These are phyloP conservation scores for Globisporangium carolinianum DNA, from an alignment of 352 stramenopile genomes.

Conservation along the genomic window DNA sequence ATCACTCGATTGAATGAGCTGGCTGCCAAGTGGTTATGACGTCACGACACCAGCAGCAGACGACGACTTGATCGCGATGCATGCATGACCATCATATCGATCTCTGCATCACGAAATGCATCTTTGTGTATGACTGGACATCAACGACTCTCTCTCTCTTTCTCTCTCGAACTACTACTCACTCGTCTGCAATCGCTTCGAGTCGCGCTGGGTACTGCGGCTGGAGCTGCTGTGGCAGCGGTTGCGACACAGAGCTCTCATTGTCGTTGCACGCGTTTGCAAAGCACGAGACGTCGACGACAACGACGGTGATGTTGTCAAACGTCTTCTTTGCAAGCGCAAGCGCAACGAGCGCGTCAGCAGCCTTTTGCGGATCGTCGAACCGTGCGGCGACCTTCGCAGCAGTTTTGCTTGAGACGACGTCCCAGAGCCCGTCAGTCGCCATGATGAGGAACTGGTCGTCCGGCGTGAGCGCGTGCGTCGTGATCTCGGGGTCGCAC, in stretches of 20 bases:
- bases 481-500: conserved; percentile 71
- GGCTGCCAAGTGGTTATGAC: too few relatives aligned
- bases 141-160: neutral
- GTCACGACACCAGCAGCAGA: too few relatives aligned
- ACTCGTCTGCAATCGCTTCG: neutral
- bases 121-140: neutral
- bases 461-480: conserved; percentile 38
- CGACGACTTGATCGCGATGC: too few relatives aligned
- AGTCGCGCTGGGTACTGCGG: neutral
- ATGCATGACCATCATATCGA: too few relatives aligned
- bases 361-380: conserved; percentile 45
- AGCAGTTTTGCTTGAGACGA: conserved; percentile 59
- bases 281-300: conserved; percentile 59
- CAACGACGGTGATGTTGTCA: conserved; percentile 79
- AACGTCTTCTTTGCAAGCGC: conserved; percentile 44
- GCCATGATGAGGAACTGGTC: conserved; percentile 79
- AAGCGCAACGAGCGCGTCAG: conserved; percentile 51
- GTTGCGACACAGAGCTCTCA: neutral
- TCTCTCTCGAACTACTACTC: neutral
- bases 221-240: neutral
- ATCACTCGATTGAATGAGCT: too few relatives aligned
- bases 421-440: conserved; percentile 79
- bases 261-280: conserved; percentile 19
- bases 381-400: conserved; percentile 47
- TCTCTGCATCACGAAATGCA: too few relatives aligned